A percentile compares a stretch with the other conserved stretches of the same genome.
phyloP scores from a whole-genome alignment of 495 filamentous ascomycete species.

The Pseudoneurospora amorphoporcata region DNA sequence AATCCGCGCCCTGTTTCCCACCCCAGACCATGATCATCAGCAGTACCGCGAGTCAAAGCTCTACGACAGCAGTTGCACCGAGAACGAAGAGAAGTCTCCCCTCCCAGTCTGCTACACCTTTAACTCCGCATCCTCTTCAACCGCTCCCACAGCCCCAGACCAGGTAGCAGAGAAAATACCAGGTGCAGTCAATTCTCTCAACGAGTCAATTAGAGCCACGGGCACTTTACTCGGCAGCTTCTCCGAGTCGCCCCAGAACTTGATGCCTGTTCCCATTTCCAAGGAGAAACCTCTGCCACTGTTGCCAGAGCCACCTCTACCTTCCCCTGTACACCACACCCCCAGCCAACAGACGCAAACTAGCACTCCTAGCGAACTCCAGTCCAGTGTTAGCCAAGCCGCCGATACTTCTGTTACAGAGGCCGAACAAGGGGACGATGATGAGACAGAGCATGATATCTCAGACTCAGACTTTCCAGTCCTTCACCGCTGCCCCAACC shows the following conservation, averaged over 20 bases:
- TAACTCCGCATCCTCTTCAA: not conserved
- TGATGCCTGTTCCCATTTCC: fast-evolving
- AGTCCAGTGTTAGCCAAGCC: not conserved
- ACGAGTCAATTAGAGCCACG: not conserved
- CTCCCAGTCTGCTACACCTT: not conserved
- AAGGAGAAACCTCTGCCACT: not conserved
- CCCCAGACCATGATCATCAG: not conserved
- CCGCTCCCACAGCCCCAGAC: not conserved
- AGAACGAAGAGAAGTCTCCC: not conserved
- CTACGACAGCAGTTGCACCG: not conserved
- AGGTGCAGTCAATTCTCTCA: not conserved
- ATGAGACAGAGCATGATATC: not conserved
- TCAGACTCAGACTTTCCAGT: not conserved
- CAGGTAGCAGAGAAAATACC: not conserved
- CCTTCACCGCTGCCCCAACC: not conserved
- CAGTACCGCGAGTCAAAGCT: not conserved
- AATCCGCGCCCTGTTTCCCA: not conserved
- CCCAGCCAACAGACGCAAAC: not conserved
- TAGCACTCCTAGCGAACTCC: not conserved
- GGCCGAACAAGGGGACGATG: not conserved
- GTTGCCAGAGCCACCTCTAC: not conserved
- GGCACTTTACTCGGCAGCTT: not conserved
- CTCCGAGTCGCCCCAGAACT: not conserved
- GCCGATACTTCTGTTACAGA: not conserved
- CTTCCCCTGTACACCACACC: too few relatives aligned